A percentile compares a stretch with the other conserved stretches of the same genome.
Conservation (phyloP, 345 rosid species). For the Anacardium occidentale region DNA sequence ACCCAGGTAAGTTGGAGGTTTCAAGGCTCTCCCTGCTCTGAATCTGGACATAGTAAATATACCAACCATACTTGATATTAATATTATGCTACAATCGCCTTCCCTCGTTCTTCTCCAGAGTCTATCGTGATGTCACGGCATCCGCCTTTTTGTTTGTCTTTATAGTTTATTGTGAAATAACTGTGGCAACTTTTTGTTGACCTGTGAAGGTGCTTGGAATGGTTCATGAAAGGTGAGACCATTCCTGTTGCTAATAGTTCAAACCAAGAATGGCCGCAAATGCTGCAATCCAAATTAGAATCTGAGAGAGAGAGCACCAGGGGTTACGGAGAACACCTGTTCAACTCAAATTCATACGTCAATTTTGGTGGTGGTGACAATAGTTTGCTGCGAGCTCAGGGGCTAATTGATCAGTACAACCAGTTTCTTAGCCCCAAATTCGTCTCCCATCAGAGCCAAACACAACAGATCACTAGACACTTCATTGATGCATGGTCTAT, state of each 20-base stretch:
- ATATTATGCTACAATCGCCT: neutral
- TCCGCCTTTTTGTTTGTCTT: slow-evolving; percentile 12
- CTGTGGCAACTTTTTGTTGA: slow-evolving; percentile 11
- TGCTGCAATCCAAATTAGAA: slow-evolving; percentile 30
- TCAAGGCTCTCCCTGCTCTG: neutral
- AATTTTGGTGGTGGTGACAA: slow-evolving; percentile 12
- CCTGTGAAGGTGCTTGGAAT: slow-evolving; percentile 67
- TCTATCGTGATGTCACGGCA: neutral
- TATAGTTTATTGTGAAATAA: slow-evolving; percentile 6
- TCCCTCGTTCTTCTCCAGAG: neutral
- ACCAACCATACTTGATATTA: neutral
- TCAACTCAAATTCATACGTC: slow-evolving; percentile 8
- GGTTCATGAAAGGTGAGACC: slow-evolving; percentile 67
- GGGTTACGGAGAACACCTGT: slow-evolving; percentile 31
- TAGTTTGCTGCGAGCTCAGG: slow-evolving; percentile 27
- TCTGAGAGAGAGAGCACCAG: slow-evolving; percentile 25
- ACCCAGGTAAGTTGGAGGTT: slow-evolving; percentile 43
- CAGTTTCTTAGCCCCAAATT: slow-evolving; percentile 35
- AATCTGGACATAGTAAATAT: neutral
- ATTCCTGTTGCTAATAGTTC: slow-evolving; percentile 33
- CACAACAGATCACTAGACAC: slow-evolving; percentile 54
- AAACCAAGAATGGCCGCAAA: slow-evolving; percentile 41
- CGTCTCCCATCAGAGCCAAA: slow-evolving; percentile 34
- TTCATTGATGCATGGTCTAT: slow-evolving; percentile 60
- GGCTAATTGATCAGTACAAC: slow-evolving; percentile 30